Evolutionary conservation across 495 filamentous ascomycete genomes (phyloP).

Genomic region (Lepidopterella palustris): DNA sequence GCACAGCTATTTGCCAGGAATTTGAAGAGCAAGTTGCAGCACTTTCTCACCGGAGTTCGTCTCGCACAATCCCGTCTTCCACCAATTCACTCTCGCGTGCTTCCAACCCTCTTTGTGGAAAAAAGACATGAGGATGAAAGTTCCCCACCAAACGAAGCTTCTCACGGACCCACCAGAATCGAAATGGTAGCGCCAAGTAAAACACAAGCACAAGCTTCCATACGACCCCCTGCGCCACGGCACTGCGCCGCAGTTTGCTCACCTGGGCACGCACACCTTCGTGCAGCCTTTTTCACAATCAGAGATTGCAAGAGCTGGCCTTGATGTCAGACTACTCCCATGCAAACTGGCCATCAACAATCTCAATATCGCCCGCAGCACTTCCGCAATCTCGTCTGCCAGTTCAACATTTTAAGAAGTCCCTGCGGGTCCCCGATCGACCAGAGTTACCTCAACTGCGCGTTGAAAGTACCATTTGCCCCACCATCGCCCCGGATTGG

Average conservation of each 20-base stretch:
- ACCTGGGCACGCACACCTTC: background rate
- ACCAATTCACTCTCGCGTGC: no score
- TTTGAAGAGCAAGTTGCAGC: no score
- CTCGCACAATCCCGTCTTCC: background rate
- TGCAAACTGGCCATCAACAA: background rate
- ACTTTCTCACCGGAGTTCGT: no score
- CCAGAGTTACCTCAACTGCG: background rate
- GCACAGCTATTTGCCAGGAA: no score
- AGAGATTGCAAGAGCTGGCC: background rate
- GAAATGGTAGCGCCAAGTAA: slow-evolving; percentile 25
- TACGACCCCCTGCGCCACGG: slow-evolving; percentile 2
- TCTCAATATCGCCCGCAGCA: background rate
- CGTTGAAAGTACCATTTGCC: background rate
- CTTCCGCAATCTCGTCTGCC: background rate
- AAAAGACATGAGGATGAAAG: background rate
- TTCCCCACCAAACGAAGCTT: slow-evolving; percentile 19
- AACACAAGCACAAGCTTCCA: slow-evolving; percentile 2
- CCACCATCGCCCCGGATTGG: background rate
- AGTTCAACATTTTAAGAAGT: background rate
- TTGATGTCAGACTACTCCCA: background rate
- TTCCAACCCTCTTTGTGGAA: no score
- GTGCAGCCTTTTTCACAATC: background rate
- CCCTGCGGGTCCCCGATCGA: background rate
- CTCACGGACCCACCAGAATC: slow-evolving; percentile 2
- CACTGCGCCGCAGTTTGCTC: no score